Evolutionary conservation across 208 protist genomes (phyloP).

Genomic region (Trypanosoma brucei): DNA sequence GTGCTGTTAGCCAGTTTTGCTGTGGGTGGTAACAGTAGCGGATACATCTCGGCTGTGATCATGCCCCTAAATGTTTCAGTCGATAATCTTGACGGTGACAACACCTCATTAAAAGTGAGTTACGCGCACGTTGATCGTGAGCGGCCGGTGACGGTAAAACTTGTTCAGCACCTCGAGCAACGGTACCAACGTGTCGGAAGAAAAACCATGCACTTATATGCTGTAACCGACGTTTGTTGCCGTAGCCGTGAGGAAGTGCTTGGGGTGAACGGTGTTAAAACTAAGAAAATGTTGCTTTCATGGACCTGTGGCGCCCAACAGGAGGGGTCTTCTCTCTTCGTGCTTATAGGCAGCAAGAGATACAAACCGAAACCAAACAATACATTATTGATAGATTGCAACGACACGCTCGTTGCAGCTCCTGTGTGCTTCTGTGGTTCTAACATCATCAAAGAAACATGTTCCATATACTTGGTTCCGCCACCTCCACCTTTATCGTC

Average conservation of each 20-base stretch:
- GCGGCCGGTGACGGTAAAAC: constrained; percentile 8
- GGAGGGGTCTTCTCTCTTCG: not conserved
- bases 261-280: not conserved
- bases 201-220: constrained; percentile 3
- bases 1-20: constrained; percentile 3
- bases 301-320: constrained; percentile 17
- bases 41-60: constrained; percentile 8
- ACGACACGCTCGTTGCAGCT: not conserved
- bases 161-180: constrained; percentile 1
- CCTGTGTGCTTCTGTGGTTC: constrained; percentile 16
- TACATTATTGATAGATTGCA: not conserved
- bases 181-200: constrained; percentile 1
- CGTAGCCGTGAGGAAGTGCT: not conserved
- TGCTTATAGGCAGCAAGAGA: not conserved
- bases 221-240: constrained; percentile 20
- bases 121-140: constrained; percentile 8
- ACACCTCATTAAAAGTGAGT: not conserved
- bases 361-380: not conserved
- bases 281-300: not conserved
- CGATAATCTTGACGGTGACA: constrained; percentile 1
- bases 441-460: constrained; percentile 17
- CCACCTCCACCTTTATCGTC: constrained; percentile 4
- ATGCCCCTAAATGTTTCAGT: not conserved
- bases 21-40: not conserved
- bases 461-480: constrained; percentile 19